A percentile compares a stretch with the other conserved stretches of the same genome.
Evolutionary conservation across 176 grass and related monocot species (phyloP).

Genomic region (Rhynchospora breviuscula): DNA sequence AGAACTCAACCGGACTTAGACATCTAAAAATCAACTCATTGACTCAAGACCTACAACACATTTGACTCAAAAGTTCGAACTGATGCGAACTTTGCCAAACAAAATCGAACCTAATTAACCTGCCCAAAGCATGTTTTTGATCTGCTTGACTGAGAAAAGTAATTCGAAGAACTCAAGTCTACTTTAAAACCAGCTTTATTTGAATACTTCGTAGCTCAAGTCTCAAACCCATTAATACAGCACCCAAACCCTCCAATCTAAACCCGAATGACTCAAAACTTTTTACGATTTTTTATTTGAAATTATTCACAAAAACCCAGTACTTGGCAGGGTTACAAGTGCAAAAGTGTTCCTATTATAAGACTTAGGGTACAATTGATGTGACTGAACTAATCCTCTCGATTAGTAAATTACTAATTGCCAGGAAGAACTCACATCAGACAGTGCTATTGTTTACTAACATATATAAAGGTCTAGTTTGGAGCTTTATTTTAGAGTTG

Average conservation of each 20-base stretch:
- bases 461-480: constrained; percentile 7
- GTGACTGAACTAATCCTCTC: not conserved
- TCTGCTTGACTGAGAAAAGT: not conserved
- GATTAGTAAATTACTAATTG: not conserved
- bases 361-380: not conserved
- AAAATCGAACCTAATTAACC: not conserved
- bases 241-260: not conserved
- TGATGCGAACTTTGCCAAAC: not conserved
- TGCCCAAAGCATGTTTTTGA: too few species aligned
- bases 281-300: too few species aligned
- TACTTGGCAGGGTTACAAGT: not conserved
- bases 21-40: not conserved
- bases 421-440: not conserved
- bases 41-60: not conserved
- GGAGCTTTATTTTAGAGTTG: not conserved
- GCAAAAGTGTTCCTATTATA: not conserved
- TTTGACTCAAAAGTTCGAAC: not conserved
- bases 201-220: not conserved
- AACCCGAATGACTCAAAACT: not conserved
- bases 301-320: too few species aligned
- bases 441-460: not conserved
- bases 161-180: not conserved
- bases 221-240: not conserved
- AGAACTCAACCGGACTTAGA: not conserved
- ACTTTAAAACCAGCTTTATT: not conserved